Base-by-base conservation (phyloP, 257 asterid genomes). In the Fraxinus quadrangulata region DNA sequence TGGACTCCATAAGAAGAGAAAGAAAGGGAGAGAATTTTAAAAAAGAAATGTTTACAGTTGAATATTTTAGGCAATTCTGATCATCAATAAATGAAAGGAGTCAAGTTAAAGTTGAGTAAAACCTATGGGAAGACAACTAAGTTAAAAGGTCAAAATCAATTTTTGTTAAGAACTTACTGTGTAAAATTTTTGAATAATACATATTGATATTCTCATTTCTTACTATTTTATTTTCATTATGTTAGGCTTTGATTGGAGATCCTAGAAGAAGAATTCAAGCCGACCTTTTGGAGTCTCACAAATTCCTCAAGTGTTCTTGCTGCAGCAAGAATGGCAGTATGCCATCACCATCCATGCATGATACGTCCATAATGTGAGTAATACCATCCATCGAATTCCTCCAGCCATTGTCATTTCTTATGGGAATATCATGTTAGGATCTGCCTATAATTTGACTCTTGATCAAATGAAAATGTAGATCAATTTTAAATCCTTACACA, bases 241-340 rank as follows among this genome's bases (percentile, higher is more conserved):
- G 2, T 34, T 78, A 95, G 98, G 99, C 96, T 51, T 87, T 96
- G 93, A 82, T 87, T 71, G 99, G 99, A 75, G 97, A 96, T 80
- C 99, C 99, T 39, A 88, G 99, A 80, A 92, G 92, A 92, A 88
- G 94, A 88, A 88, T 93, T 75, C 99, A 96, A 79, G 73, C 86
- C 59, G 99, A 96, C 84, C 97, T 96, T 67, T 70, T 93, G 78
- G 97, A 96, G 80, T 92, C 90, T 36, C 81, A 74, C 81, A 88
- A 85, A 69, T 76, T 88, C 81, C 94, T 93, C 67, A 86, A 88
- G 86, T 93, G 97, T 83, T 80, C 85, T 74, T 96, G 98, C 86
- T 93, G 99, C 90, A 84, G 88, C 86, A 88, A 81, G 76, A 87
- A 71, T 72, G 84, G 81, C 6, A 84, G 84, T 49, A 79, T 59